Evolutionary conservation across 176 grass and related monocot species (phyloP).

Genomic region (Rhynchospora tenuis): DNA sequence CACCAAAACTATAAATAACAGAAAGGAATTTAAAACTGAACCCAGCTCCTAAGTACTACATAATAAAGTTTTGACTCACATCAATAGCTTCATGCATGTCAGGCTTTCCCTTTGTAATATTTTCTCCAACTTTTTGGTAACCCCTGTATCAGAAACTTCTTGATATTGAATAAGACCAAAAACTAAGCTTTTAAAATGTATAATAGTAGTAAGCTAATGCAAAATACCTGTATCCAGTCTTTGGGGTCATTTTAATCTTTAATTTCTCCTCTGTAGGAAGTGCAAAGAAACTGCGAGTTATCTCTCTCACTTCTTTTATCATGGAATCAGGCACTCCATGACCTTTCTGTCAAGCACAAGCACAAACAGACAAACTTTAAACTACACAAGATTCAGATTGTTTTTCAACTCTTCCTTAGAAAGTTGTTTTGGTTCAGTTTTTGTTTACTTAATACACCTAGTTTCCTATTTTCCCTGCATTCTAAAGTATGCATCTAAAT

Average conservation of each 20-base stretch:
- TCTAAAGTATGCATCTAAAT: not conserved
- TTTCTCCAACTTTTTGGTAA: constrained; percentile 73
- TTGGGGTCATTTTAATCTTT: constrained; percentile 81
- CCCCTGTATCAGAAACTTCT: constrained; percentile 41
- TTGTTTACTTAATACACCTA: not conserved
- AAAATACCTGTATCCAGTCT: constrained; percentile 71
- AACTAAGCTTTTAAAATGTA: not conserved
- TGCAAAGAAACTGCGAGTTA: constrained; percentile 58
- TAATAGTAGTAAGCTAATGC: not conserved
- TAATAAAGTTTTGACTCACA: constrained; percentile 41
- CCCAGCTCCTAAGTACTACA: not conserved
- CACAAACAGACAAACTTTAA: not conserved
- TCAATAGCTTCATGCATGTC: constrained; percentile 99
- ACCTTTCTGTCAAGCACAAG: constrained; percentile 52
- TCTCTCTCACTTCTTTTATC: constrained; percentile 61
- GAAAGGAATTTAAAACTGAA: not conserved
- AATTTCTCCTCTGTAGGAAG: constrained; percentile 79
- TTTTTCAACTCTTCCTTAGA: no score
- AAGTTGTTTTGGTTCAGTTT: not conserved
- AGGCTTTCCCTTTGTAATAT: constrained; percentile 84
- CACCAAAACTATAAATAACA: not conserved
- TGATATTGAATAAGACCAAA: not conserved
- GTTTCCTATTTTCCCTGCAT: not conserved
- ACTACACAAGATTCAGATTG: not conserved
- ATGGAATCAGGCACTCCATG: constrained; percentile 69